Base-by-base conservation (phyloP, 2,329 filamentous ascomycete genomes). In the Monosporascus sp. region DNA sequence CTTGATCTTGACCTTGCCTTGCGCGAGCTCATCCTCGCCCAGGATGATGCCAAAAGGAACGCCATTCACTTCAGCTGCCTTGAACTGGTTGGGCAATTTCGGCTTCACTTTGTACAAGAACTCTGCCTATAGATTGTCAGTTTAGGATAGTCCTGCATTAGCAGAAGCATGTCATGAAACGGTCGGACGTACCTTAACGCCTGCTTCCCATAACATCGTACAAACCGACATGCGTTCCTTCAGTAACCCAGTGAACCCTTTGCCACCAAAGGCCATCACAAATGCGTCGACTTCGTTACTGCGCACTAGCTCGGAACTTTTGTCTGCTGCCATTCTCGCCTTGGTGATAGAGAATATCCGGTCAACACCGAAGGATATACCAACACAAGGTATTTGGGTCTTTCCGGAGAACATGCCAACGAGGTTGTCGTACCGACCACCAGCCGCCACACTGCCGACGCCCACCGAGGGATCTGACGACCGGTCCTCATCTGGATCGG, bases 241-340 rank as follows among this genome's bases (percentile, higher is more conserved):
- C 51, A 96, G 74, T 58, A 95, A 77, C 46, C 90, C 91, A 17
- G 80, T 87, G 70, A 92, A 93, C 20, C 86, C 88, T 72, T 92
- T 93, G 51, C 89, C 88, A 51, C 91, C 92, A 66, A 97, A 91
- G 0, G 91, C 91, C 91, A 97, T 97, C 65, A 97, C 88, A 72
- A 85, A 97, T 46, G 92, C 91, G 66, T 97, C 92, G 3, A 92
- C 87, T 63, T 94, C 88, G 65, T 86, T 91, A 59, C 79, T 78
- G 58, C 88, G 78, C 50, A 85, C 74, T 31, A 73, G 61, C 20
- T 78, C 71, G n/a, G 73, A 71, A 31, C 37, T 60, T 51, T 63
- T 61, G 46, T 62, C 57, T 26, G 60, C 81, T 57, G 82, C 84
- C 68, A 90, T 56, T 28, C 85, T 79, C 15, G 85, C 81, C 68